phyloP scores from a whole-genome alignment of 352 stramenopile genomes.

The Aphanomyces cochlioides region DNA sequence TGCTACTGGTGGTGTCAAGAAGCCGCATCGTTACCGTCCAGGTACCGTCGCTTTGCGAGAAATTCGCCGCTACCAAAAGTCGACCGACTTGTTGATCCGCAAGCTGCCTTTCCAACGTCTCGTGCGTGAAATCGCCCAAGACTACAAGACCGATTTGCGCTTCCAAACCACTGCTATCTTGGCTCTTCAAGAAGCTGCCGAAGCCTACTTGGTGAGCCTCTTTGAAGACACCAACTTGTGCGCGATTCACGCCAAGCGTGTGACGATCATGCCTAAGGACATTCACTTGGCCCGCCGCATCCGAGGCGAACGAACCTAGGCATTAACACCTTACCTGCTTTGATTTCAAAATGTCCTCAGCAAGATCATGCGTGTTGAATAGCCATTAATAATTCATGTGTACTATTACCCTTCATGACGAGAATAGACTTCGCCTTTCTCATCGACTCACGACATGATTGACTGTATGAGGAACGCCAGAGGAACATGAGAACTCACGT shows the following conservation, averaged over 20 bases:
- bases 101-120: conserved; percentile 89
- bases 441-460: background rate
- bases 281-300: conserved; percentile 94
- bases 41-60: conserved; percentile 88
- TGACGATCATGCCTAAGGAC: conserved; percentile 97
- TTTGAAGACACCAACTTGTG: conserved; percentile 96
- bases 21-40: conserved; percentile 67
- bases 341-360: background rate
- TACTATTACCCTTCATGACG: background rate
- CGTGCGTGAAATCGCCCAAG: conserved; percentile 92
- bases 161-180: conserved; percentile 94
- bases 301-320: conserved; percentile 83
- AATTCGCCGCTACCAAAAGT: conserved; percentile 92
- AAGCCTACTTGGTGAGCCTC: conserved; percentile 92
- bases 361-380: background rate
- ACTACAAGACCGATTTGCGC: conserved; percentile 96
- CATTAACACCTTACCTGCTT: background rate
- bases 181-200: conserved; percentile 89
- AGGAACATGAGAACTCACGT: background rate
- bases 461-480: background rate
- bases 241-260: conserved; percentile 94
- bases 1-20: conserved; percentile 91
- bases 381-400: background rate
- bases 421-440: background rate
- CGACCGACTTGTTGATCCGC: conserved; percentile 88